Conservation (phyloP, 2,329 filamentous ascomycete species). For the Mollisia scopiformis region DNA sequence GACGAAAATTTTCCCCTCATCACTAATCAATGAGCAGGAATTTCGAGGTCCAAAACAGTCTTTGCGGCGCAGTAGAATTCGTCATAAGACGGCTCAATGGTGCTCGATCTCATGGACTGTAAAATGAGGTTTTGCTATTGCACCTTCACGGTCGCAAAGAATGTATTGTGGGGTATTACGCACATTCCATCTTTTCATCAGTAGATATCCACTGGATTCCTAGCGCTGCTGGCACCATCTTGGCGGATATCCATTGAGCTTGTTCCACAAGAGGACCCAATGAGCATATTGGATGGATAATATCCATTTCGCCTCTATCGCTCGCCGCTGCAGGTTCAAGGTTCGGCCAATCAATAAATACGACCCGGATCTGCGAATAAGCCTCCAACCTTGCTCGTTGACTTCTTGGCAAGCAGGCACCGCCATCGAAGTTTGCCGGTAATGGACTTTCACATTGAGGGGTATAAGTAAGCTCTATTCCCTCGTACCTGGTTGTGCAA, state of each 20-base stretch:
- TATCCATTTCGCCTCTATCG: no score
- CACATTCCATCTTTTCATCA: background rate
- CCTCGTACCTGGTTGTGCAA: background rate
- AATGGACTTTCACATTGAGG: background rate
- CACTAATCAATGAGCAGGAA: background rate
- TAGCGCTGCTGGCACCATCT: constrained; percentile 1
- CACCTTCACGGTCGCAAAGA: background rate
- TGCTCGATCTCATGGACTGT: background rate
- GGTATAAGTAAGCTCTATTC: constrained; percentile 12
- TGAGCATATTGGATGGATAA: background rate
- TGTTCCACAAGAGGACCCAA: background rate
- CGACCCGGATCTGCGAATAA: constrained; percentile 7
- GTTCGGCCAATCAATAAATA: background rate
- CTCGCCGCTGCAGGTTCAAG: background rate
- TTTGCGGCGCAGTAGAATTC: background rate
- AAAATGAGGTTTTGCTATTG: background rate
- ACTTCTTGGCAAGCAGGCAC: background rate
- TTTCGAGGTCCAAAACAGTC: background rate
- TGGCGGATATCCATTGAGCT: background rate
- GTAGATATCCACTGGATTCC: background rate
- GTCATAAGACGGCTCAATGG: background rate
- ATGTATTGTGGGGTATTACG: background rate
- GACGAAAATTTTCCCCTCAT: background rate
- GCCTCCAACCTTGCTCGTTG: background rate
- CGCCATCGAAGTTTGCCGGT: background rate